Evolutionary conservation across 805 yeast genomes (phyloP), one percentile per base, ranked within the genome.

Genomic region (Kazachstania viticola): DNA sequence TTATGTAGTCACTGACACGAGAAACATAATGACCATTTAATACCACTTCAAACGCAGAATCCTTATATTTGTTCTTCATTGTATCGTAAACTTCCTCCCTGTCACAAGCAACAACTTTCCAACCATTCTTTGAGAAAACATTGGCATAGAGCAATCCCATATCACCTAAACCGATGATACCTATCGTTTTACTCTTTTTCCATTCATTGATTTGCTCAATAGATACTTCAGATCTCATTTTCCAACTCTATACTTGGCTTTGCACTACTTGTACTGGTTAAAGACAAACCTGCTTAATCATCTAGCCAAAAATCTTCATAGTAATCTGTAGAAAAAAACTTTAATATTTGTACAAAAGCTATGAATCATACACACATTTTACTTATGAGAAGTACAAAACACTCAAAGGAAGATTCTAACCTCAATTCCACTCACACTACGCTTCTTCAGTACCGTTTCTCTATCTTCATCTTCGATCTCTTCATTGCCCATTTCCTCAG

Each of bases 131-230:
- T 18, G 82, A 65, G 46, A 91, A 77, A 33, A 78, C 60, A 14
- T 67, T 64, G 35, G 97, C 96, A 49, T 91, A 91, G 46, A 91
- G 59, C 23, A 72, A 61, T 6, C 98, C 98, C 98, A 91, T 91
- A 54, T 88, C 97, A 19, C 98, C 98, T 22, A 88, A 69, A 3
- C 98, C 98, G 37, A 91, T 87, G 41, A 91, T 80, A 2, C 98
- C 98, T 28, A 91, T 70, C 14, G 64, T 64, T 50, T 78, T 79
- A 14, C 62, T 40, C 11, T 35, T 35, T 35, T 66, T 62, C 70
- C 67, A 63, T 37, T 42, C 34, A 9, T 30, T 27, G 5, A 51
- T 35, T 24, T 39, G 46, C 6, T 43, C 44, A 7, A 30, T 32
- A 6, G 47, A 18, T 9, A 13, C 25, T 19, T 8, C 22, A 19